Conservation (phyloP, 2,329 filamentous ascomycete species). For the Chaetothyriales sp. region DNA sequence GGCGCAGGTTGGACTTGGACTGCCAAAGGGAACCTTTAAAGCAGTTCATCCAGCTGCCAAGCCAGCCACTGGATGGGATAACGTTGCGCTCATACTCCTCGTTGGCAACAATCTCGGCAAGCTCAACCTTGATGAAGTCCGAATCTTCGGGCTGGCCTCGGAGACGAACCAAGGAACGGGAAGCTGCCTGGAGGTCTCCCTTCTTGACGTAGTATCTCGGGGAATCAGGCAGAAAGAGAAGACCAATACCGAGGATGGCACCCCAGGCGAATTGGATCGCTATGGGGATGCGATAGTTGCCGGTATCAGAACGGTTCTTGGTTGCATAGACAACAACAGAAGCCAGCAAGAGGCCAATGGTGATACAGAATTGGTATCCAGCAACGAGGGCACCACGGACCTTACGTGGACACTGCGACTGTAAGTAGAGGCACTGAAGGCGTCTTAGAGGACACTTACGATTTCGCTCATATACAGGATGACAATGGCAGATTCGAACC, state of each 20-base stretch:
- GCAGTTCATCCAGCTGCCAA: conserved; percentile 47
- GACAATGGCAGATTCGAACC: conserved; percentile 66
- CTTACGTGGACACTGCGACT: conserved; percentile 44
- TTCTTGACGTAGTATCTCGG: conserved; percentile 77
- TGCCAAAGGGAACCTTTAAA: conserved; percentile 43
- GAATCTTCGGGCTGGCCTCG: conserved; percentile 62
- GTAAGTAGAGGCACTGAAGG: background rate
- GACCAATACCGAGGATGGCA: conserved; percentile 53
- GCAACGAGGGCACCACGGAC: conserved; percentile 69
- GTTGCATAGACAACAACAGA: conserved; percentile 62
- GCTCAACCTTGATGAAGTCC: conserved; percentile 62
- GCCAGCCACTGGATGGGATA: conserved; percentile 12
- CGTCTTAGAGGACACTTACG: conserved; percentile 16
- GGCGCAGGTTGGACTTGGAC: conserved; percentile 44
- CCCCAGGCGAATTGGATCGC: conserved; percentile 70
- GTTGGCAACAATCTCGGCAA: conserved; percentile 79
- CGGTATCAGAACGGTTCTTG: conserved; percentile 46
- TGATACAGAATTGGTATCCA: conserved; percentile 74
- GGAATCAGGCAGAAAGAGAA: conserved; percentile 68
- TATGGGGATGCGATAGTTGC: conserved; percentile 69
- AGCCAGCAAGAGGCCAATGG: conserved; percentile 62
- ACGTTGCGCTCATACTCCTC: conserved; percentile 63
- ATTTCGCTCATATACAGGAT: conserved; percentile 84
- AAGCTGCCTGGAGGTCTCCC: conserved; percentile 53
- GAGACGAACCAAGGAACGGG: conserved; percentile 49